phyloP scores from a whole-genome alignment of 352 stramenopile genomes.

The Saprolegnia diclina region DNA sequence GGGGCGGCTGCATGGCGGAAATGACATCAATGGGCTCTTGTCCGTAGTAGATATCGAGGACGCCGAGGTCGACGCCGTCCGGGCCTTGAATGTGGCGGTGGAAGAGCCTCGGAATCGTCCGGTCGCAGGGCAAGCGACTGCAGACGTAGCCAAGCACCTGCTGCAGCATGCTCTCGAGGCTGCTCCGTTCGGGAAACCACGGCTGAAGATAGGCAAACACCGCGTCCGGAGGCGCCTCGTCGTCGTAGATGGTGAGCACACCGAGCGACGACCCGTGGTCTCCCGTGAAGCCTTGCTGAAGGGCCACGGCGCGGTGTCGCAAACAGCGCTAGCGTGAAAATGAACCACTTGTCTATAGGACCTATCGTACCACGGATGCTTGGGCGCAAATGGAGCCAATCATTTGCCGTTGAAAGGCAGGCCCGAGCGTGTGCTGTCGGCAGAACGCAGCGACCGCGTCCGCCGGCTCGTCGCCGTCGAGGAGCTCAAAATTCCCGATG shows the following conservation, averaged over 20 bases:
- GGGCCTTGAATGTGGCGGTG: slow-evolving; percentile 37
- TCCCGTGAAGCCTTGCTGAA: slow-evolving; percentile 39
- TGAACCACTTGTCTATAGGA: neutral
- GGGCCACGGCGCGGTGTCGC: slow-evolving; percentile 39
- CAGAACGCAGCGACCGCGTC: slow-evolving; percentile 48
- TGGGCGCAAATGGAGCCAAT: slow-evolving; percentile 42
- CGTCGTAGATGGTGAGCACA: slow-evolving; percentile 57
- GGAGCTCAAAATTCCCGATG: slow-evolving; percentile 42
- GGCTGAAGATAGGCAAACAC: slow-evolving; percentile 59
- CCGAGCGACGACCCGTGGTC: slow-evolving; percentile 35
- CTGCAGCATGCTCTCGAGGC: slow-evolving; percentile 33
- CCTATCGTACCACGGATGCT: slow-evolving; percentile 29
- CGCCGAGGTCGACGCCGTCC: slow-evolving; percentile 35
- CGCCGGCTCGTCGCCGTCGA: slow-evolving; percentile 47
- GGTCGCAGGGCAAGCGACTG: slow-evolving; percentile 33
- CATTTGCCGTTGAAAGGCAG: slow-evolving; percentile 31
- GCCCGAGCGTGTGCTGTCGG: slow-evolving; percentile 31
- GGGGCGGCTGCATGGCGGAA: slow-evolving; percentile 37
- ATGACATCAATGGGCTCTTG: slow-evolving; percentile 57
- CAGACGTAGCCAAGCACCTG: slow-evolving; percentile 47
- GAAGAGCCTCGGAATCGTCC: slow-evolving; percentile 47
- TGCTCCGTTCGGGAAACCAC: slow-evolving; percentile 34
- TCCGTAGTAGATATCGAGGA: slow-evolving; percentile 41
- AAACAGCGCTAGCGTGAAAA: slow-evolving; percentile 31
- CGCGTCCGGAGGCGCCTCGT: slow-evolving; percentile 55